Percentiles rank a stretch among this genome's conserved stretches.
These are phyloP conservation scores for Acacia crassicarpa DNA, from an alignment of 306 rosid genomes.

Conservation along the genomic window DNA sequence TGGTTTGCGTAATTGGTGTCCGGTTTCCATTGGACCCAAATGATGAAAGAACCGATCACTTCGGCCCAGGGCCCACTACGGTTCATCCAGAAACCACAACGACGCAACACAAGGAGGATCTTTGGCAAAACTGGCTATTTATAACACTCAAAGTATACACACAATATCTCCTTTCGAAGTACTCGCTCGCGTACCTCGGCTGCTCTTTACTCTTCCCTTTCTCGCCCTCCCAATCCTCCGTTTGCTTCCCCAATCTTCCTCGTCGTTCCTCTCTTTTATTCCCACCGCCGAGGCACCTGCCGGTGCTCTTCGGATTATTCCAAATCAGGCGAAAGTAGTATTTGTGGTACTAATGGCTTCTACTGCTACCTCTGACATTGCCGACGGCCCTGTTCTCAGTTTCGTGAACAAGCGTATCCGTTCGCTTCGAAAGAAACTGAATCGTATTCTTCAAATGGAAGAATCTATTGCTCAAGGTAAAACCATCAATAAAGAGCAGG, in stretches of 20 bases:
- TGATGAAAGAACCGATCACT: background rate
- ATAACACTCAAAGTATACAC: background rate
- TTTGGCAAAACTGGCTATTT: background rate
- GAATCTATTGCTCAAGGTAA: slow-evolving; percentile 77
- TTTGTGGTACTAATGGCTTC: slow-evolving; percentile 55
- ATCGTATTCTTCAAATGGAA: slow-evolving; percentile 75
- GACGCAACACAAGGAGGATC: background rate
- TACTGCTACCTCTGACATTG: slow-evolving; percentile 51
- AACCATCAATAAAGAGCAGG: slow-evolving; percentile 75
- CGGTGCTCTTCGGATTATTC: slow-evolving; percentile 25
- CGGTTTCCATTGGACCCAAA: background rate
- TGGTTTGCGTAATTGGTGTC: background rate
- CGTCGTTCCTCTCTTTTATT: background rate
- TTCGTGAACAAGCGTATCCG: slow-evolving; percentile 94
- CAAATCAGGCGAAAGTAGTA: background rate
- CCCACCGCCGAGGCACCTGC: slow-evolving; percentile 29
- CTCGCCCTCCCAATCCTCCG: background rate
- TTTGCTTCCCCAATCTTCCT: background rate
- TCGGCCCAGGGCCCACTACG: slow-evolving; percentile 6
- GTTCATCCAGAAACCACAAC: background rate
- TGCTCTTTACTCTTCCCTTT: background rate
- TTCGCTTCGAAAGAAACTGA: slow-evolving; percentile 70
- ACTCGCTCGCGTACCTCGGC: background rate
- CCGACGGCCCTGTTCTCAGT: slow-evolving; percentile 89
- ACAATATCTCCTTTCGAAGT: background rate